A percentile compares a stretch with the other conserved stretches of the same genome.
Conservation (phyloP, 805 yeast species). For the Hanseniaspora occidentalis region DNA sequence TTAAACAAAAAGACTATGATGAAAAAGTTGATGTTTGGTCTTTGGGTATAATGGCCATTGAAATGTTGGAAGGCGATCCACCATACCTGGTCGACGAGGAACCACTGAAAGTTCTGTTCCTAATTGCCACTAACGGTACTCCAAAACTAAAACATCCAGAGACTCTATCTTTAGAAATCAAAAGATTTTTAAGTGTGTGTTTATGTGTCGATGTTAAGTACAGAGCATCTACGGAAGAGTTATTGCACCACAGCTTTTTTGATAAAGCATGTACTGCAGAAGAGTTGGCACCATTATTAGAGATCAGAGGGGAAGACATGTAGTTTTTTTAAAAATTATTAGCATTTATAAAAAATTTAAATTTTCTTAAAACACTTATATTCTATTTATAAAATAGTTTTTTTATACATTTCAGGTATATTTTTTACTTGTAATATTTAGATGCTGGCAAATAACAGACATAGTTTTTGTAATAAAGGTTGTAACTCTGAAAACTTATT, state of each 20-base stretch:
- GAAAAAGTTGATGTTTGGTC: constrained; percentile 98
- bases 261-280: constrained; percentile 47
- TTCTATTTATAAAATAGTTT: background rate
- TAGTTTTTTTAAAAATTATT: too few relatives aligned
- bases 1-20: constrained; percentile 87
- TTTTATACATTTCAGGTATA: too few relatives aligned
- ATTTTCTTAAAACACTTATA: background rate
- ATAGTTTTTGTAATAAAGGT: constrained; percentile 16
- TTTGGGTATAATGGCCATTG: constrained; percentile 94
- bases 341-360: background rate
- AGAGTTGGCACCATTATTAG: constrained; percentile 47
- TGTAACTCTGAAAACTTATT: constrained; percentile 22
- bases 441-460: constrained; percentile 16
- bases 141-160: constrained; percentile 90
- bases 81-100: constrained; percentile 87
- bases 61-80: constrained; percentile 98
- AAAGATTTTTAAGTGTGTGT: constrained; percentile 80
- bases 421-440: background rate
- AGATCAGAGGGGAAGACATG: constrained; percentile 11
- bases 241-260: constrained; percentile 65
- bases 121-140: constrained; percentile 95
- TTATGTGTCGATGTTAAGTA: constrained; percentile 87
- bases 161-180: constrained; percentile 62
- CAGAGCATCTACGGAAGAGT: constrained; percentile 83
- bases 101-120: constrained; percentile 83